Conservation (phyloP, 805 yeast species). For the Wickerhamomyces queroliae region DNA sequence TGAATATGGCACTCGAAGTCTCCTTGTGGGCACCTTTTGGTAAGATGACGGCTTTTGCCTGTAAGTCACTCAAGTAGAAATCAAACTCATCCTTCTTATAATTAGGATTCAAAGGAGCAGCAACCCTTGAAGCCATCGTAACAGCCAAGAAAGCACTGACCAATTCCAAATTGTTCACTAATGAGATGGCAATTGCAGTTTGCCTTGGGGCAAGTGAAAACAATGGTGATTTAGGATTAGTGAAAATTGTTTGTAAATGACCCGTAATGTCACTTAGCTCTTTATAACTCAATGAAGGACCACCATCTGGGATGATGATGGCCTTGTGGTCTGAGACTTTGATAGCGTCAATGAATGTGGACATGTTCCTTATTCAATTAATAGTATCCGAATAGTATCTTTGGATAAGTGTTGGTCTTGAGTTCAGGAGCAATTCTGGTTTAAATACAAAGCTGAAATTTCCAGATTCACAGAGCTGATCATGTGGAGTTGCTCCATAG, state of each 20-base stretch:
- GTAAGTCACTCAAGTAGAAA: constrained; percentile 56
- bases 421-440: no score
- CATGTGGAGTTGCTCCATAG: no score
- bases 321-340: constrained; percentile 33
- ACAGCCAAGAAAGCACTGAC: constrained; percentile 49
- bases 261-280: constrained; percentile 39
- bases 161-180: constrained; percentile 58
- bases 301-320: constrained; percentile 41
- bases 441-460: no score
- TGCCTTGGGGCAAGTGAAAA: constrained; percentile 28
- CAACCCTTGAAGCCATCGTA: constrained; percentile 50
- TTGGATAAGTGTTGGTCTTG: no score
- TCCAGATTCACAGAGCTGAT: no score
- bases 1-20: constrained; percentile 35
- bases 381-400: background rate
- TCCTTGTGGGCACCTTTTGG: constrained; percentile 41
- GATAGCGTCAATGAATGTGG: constrained; percentile 34
- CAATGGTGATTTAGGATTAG: constrained; percentile 35
- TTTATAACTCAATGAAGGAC: constrained; percentile 38
- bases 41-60: constrained; percentile 52
- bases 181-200: constrained; percentile 49
- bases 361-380: constrained; percentile 12
- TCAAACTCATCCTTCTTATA: constrained; percentile 58
- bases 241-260: constrained; percentile 44
- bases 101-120: constrained; percentile 65